A percentile compares a stretch with the other conserved stretches of the same genome.
These are phyloP conservation scores for Peronospora destructor DNA, from an alignment of 352 stramenopile genomes.

Conservation along the genomic window DNA sequence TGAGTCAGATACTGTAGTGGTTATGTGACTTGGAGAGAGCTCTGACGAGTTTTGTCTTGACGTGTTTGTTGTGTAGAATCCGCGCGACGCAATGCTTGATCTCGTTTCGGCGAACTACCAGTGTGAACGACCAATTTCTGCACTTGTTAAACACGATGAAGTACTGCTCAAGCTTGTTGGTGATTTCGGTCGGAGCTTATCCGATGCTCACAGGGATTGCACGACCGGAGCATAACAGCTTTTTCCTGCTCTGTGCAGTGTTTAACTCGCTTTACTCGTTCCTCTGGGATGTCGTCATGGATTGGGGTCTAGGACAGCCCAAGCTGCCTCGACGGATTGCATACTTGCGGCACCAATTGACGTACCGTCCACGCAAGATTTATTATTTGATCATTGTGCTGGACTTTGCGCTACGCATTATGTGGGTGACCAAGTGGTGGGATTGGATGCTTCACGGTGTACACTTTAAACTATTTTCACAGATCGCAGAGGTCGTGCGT, in stretches of 20 bases:
- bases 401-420: slow-evolving; percentile 91
- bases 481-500: slow-evolving; percentile 89
- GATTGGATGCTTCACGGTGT: slow-evolving; percentile 67
- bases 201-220: slow-evolving; percentile 57
- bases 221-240: slow-evolving; percentile 43
- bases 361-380: slow-evolving; percentile 46
- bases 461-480: slow-evolving; percentile 75
- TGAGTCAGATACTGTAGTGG: slow-evolving; percentile 15
- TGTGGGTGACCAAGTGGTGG: slow-evolving; percentile 91
- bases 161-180: slow-evolving; percentile 72
- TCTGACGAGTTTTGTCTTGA: not conserved
- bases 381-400: slow-evolving; percentile 91
- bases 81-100: slow-evolving; percentile 75
- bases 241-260: slow-evolving; percentile 73
- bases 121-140: slow-evolving; percentile 66
- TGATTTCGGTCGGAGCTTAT: slow-evolving; percentile 72
- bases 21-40: not conserved
- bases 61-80: slow-evolving; percentile 36
- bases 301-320: slow-evolving; percentile 90
- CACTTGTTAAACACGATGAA: slow-evolving; percentile 84
- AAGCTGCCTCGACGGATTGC: slow-evolving; percentile 32
- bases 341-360: slow-evolving; percentile 63
- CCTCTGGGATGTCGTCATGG: slow-evolving; percentile 96
- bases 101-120: slow-evolving; percentile 66
- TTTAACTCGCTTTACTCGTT: slow-evolving; percentile 96